Evolutionary conservation across 176 grass and related monocot genomes (phyloP).

Genomic region (Miscanthus lutarioriparius): DNA sequence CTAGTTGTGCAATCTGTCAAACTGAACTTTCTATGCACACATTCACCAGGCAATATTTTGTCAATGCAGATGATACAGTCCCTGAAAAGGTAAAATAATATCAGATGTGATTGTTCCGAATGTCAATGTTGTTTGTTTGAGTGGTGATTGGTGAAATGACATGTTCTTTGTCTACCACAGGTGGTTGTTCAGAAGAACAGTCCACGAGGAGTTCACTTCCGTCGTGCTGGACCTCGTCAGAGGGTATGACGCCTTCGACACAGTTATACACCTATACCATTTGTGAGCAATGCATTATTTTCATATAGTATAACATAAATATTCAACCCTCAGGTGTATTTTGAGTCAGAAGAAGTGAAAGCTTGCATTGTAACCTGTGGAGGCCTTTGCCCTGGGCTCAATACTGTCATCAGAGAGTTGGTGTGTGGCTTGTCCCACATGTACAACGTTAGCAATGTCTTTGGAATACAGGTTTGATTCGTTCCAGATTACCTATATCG

Average conservation of each 20-base stretch:
- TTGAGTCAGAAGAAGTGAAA: conserved; percentile 77
- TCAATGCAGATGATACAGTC: conserved; percentile 88
- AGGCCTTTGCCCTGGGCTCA: conserved; percentile 96
- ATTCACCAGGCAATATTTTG: conserved; percentile 87
- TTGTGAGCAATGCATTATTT: conserved; percentile 10
- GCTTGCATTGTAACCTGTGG: conserved; percentile 98
- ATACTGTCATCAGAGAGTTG: conserved; percentile 96
- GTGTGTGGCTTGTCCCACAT: conserved; percentile 95
- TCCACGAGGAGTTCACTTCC: conserved; percentile 79
- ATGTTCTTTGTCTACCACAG: conserved; percentile 40
- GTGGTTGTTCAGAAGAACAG: conserved; percentile 76
- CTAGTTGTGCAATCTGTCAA: conserved; percentile 4
- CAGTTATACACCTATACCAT: conserved; percentile 3
- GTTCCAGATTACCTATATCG: conserved; percentile 18
- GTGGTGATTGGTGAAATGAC: conserved; percentile 15
- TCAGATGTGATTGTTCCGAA: background rate
- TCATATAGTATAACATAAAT: conserved; percentile 12
- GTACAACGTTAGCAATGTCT: conserved; percentile 70
- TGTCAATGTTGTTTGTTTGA: background rate
- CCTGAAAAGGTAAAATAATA: conserved; percentile 69
- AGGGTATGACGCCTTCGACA: conserved; percentile 47
- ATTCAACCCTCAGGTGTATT: conserved; percentile 67
- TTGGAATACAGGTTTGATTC: conserved; percentile 82
- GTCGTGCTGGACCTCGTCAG: conserved; percentile 91
- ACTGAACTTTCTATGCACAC: conserved; percentile 31